Evolutionary conservation across 768 basidiomycete genomes (phyloP).

Genomic region (Trametes punicea): DNA sequence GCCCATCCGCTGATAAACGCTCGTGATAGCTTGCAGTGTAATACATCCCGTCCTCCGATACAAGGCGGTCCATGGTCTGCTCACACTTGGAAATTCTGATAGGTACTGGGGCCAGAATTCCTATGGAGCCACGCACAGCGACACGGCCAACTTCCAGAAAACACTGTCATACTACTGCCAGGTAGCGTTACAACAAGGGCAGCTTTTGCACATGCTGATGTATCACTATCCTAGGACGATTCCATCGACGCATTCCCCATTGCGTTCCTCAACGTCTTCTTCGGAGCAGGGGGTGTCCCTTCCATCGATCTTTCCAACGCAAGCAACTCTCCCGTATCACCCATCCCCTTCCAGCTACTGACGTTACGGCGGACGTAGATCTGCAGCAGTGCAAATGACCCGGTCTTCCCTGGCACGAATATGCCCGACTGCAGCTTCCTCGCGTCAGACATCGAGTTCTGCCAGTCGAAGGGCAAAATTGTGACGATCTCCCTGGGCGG

Average conservation of each 20-base stretch:
- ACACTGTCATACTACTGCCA: conserved; percentile 50
- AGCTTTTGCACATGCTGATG: not conserved
- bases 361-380: conserved; percentile 39
- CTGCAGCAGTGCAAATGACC: conserved; percentile 56
- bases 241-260: conserved; percentile 57
- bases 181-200: conserved; percentile 26
- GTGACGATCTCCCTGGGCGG: conserved; percentile 38
- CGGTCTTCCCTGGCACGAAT: conserved; percentile 57
- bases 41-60: not conserved
- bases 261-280: conserved; percentile 61
- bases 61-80: not conserved
- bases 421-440: conserved; percentile 61
- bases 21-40: conserved; percentile 30
- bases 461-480: conserved; percentile 47
- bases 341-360: not conserved
- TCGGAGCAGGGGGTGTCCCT: conserved; percentile 53
- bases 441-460: conserved; percentile 57
- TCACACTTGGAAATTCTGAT: not conserved
- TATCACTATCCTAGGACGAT: conserved; percentile 39
- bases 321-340: conserved; percentile 12
- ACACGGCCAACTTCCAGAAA: conserved; percentile 48
- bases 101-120: conserved; percentile 61
- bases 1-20: not conserved
- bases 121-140: conserved; percentile 48
- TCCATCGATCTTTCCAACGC: conserved; percentile 62